Base-by-base conservation (phyloP, 306 rosid genomes). In the Quercus suber region DNA sequence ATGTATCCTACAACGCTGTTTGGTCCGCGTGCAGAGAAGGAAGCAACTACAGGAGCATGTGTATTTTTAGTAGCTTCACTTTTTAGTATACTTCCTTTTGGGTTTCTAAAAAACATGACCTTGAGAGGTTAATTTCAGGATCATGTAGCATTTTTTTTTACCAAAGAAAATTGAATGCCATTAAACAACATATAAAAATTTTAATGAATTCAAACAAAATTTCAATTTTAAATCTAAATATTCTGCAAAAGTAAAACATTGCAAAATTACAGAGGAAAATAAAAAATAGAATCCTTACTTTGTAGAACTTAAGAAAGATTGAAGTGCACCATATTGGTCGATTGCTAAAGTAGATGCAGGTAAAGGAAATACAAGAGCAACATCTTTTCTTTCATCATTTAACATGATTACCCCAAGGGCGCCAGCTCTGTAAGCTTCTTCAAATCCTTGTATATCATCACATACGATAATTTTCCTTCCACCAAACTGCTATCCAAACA, bases 391-490 rank as follows among this genome's bases (percentile, higher is more conserved):
- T 8, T 8, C 11, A 11, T 45, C 52, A 7, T 75, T 55, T 11
- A 4, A 2, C 37, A 41, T 18, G 15, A 86, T 78, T 12, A 67
- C 20, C 8, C 87, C 86, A 8, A 49, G 6, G 60, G 86, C 84
- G 6, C 83, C 85, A 7, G 61, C 77, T 14, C 6, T 21, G 1
- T 8, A 37, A 13, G 86, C 83, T 35, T 59, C 49, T 6, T 1
- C 2, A 13, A 15, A 18, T 56, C 75, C 76, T 6, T 4, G 2
- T 15, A 6, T 5, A 0, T 17, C 0, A 5, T 33, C 37, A 23
- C 89, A 87, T 15, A 81, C 5, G 21, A 87, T 83, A 43, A 87
- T 83, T 73, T 85, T 85, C 88, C 90, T 80, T 85, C 64, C 20
- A 82, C 76, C 68, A 59, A 23, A 35, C 70, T 19, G 7, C 6